Conservation (phyloP, 345 rosid genomes). For the Arabidopsis arenosa region DNA sequence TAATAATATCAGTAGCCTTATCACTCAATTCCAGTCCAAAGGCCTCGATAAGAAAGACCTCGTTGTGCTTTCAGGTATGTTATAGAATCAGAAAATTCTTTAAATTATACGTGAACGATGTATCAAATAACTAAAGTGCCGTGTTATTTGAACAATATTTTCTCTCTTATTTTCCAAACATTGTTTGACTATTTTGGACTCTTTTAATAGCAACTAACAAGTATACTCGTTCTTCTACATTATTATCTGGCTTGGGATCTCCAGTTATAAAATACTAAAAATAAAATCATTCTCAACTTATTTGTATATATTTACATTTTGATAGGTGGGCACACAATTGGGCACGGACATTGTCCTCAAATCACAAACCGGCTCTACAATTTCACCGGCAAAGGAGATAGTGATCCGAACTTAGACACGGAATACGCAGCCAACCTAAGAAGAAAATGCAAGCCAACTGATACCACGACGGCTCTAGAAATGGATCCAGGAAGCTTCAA, state of each 20-base stretch:
- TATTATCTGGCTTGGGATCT: neutral
- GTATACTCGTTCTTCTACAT: neutral
- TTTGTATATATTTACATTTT: neutral
- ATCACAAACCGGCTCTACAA: conserved; percentile 63
- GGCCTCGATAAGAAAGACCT: conserved; percentile 62
- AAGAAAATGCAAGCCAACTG: conserved; percentile 54
- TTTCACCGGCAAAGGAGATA: conserved; percentile 66
- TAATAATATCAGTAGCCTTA: conserved; percentile 49
- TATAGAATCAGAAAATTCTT: neutral
- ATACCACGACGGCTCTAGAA: conserved; percentile 56
- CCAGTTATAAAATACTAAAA: too few species aligned
- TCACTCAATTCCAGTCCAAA: conserved; percentile 34
- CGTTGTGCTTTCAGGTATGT: conserved; percentile 63
- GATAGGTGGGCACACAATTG: conserved; percentile 72
- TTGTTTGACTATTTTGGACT: too few species aligned
- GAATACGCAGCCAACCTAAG: conserved; percentile 45
- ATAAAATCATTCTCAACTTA: neutral
- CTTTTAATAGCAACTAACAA: too few species aligned
- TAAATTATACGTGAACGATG: neutral
- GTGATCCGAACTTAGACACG: conserved; percentile 59
- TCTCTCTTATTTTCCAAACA: too few species aligned
- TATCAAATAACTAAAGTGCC: neutral
- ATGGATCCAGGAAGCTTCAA: conserved; percentile 76
- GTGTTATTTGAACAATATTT: neutral
- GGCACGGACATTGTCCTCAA: conserved; percentile 64